A percentile compares a stretch with the other conserved stretches of the same genome.
phyloP scores from a whole-genome alignment of 352 stramenopile species.

The Phytophthora palmivora region DNA sequence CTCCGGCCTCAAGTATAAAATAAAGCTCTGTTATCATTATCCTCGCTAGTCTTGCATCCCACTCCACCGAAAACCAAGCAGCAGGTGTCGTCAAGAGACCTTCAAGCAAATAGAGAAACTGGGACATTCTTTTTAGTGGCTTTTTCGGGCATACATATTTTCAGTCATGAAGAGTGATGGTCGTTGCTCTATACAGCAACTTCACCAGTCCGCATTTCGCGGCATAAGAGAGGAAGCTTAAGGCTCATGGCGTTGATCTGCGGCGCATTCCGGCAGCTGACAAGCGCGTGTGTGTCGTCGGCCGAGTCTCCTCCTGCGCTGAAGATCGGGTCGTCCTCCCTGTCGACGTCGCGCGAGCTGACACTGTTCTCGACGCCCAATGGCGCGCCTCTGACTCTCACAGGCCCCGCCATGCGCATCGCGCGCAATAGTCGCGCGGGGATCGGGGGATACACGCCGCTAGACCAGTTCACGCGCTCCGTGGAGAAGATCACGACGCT shows the following conservation, averaged over 20 bases:
- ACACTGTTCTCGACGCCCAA: slow-evolving; percentile 19
- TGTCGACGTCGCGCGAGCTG: slow-evolving; percentile 46
- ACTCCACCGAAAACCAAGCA: neutral
- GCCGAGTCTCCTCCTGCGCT: slow-evolving; percentile 44
- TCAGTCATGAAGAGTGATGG: slow-evolving; percentile 24
- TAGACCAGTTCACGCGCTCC: slow-evolving; percentile 52
- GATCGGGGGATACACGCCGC: slow-evolving; percentile 25
- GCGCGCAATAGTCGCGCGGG: slow-evolving; percentile 26
- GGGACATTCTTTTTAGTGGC: slow-evolving; percentile 9
- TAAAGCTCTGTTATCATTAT: slow-evolving; percentile 34
- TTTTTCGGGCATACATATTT: slow-evolving; percentile 18
- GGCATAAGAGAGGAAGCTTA: slow-evolving; percentile 2
- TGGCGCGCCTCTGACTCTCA: slow-evolving; percentile 8
- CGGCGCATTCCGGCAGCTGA: slow-evolving; percentile 48
- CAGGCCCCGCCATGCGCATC: slow-evolving; percentile 7
- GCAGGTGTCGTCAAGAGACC: slow-evolving; percentile 5
- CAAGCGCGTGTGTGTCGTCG: slow-evolving; percentile 40
- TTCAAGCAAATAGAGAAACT: neutral
- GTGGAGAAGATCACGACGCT: slow-evolving; percentile 62
- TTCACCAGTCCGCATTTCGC: slow-evolving; percentile 29
- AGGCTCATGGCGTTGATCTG: slow-evolving; percentile 47
- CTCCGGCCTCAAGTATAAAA: slow-evolving; percentile 31
- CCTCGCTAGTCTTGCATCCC: neutral
- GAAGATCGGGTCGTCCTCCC: slow-evolving; percentile 26
- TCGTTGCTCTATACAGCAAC: slow-evolving; percentile 28